phyloP scores from a whole-genome alignment of 2,329 filamentous ascomycete genomes.

The Xylariaceae sp. region DNA sequence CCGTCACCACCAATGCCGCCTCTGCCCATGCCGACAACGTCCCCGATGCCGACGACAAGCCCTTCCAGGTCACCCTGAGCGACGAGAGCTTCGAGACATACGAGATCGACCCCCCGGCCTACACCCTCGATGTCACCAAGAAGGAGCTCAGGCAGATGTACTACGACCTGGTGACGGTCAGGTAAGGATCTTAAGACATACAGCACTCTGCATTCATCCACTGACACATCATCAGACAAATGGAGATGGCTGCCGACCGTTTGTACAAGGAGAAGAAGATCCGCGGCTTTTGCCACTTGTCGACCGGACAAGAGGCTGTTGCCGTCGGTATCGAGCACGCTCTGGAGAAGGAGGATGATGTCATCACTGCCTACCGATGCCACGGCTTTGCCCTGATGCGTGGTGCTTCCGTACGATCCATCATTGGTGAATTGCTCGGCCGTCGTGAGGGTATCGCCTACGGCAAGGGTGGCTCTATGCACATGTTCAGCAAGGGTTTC shows the following conservation, averaged over 20 bases:
- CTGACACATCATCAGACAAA: too few species aligned
- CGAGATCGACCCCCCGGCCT: slow-evolving; percentile 92
- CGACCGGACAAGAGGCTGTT: slow-evolving; percentile 95
- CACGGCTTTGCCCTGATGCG: slow-evolving; percentile 98
- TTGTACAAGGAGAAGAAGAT: slow-evolving; percentile 99
- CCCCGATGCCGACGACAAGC: slow-evolving; percentile 68
- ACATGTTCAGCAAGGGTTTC: slow-evolving; percentile 98
- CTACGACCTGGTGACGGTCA: slow-evolving; percentile 90
- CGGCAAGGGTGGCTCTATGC: slow-evolving; percentile 99
- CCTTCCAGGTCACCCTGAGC: slow-evolving; percentile 86
- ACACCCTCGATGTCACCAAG: slow-evolving; percentile 92
- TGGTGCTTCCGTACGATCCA: slow-evolving; percentile 81
- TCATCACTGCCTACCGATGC: slow-evolving; percentile 98
- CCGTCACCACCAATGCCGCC: slow-evolving; percentile 93
- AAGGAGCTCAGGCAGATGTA: slow-evolving; percentile 99
- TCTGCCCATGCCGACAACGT: slow-evolving; percentile 82
- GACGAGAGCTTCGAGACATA: slow-evolving; percentile 99
- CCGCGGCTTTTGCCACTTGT: slow-evolving; percentile 98
- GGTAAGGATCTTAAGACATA: slow-evolving; percentile 57
- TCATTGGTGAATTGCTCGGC: slow-evolving; percentile 93
- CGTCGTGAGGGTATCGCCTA: slow-evolving; percentile 95
- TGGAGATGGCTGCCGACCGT: slow-evolving; percentile 99
- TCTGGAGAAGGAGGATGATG: slow-evolving; percentile 82
- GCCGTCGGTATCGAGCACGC: slow-evolving; percentile 96
- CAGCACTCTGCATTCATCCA: too few species aligned